Base-by-base conservation (phyloP, 2,329 filamentous ascomycete genomes). In the Colletotrichum lupini region DNA sequence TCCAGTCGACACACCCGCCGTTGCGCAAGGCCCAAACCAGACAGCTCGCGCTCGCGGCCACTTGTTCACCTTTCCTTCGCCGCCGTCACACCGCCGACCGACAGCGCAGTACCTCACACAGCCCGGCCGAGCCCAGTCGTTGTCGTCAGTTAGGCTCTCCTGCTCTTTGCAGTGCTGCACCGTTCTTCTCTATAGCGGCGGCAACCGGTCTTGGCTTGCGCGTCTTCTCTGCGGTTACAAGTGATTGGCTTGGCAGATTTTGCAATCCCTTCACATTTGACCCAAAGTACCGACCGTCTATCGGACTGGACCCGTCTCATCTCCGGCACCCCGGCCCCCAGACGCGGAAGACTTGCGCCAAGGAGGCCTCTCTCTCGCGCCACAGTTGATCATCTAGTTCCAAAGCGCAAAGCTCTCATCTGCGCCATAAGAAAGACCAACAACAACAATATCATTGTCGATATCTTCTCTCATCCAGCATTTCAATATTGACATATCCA, bases 311-410 rank as follows among this genome's bases (percentile, higher is more conserved):
- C 62, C 67, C 55, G 28, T 55, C 62, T 70, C 67, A 67, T 70
- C 55, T 70, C 62, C 67, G 67, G 30, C 53, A 14, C 35, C 12
- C 32, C 19, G 42, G 42, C 14, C 16, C 16, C 16, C 42, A 4
- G 7, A 30, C 37, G 16, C 52, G 52, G 26, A 24, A 7, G 42
- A 24, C 52, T 63, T 65, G 46, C 62, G 46, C 63, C 42, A 68
- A 68, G 68, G 68, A 72, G 68, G 68, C 68, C 64, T 72, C 68
- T 37, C 19, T 59, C 14, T 8, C 49, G 19, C 30, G 22, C 60
- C 42, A 49, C 42, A n/a, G 19, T 49, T 22, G 19, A n/a, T 9
- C 42, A 9, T 22, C 42, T 42, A 49, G 22, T 49, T 49, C 8
- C 19, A 49, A 49, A 49, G 42, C 42, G 11, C 42, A 5, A 49